phyloP scores from a whole-genome alignment of 2,329 filamentous ascomycete species.

The Cordyceps tenuipes region DNA sequence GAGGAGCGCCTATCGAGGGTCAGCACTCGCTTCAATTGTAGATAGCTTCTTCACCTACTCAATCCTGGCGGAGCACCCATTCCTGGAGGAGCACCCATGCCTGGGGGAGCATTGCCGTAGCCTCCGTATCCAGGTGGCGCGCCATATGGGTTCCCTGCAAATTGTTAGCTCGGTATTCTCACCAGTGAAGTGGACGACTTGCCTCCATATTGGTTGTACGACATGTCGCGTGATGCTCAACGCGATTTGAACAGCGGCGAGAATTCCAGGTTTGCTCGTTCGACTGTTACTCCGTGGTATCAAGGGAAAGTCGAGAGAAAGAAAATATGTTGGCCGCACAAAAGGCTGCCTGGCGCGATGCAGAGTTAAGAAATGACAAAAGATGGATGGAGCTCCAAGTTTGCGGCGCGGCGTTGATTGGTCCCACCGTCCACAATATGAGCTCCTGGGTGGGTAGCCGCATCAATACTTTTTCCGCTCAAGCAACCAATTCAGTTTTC shows the following conservation, averaged over 20 bases:
- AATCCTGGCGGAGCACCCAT: constrained; percentile 75
- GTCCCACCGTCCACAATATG: constrained; percentile 4
- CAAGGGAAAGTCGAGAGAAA: not conserved
- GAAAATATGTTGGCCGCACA: not conserved
- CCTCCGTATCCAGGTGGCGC: constrained; percentile 64
- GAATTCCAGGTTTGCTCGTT: not conserved
- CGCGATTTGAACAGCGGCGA: not conserved
- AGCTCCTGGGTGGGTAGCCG: not conserved
- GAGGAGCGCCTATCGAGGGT: constrained; percentile 46
- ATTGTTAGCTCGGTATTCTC: not conserved
- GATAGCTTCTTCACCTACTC: constrained; percentile 46
- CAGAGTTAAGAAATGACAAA: not conserved
- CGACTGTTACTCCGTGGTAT: not conserved
- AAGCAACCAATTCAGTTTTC: constrained; percentile 1
- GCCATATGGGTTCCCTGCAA: constrained; percentile 53
- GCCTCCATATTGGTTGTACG: constrained; percentile 56
- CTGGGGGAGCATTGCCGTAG: constrained; percentile 38
- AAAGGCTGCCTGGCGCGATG: not conserved
- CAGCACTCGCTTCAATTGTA: constrained; percentile 2
- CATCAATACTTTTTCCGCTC: constrained; percentile 11
- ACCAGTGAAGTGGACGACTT: constrained; percentile 15
- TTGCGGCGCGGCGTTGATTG: constrained; percentile 15
- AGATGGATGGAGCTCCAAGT: constrained; percentile 9
- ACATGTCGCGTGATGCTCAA: constrained; percentile 26
- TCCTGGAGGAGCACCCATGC: constrained; percentile 47